Conservation (phyloP, 495 filamentous ascomycete genomes). For the Viridothelium virens region DNA sequence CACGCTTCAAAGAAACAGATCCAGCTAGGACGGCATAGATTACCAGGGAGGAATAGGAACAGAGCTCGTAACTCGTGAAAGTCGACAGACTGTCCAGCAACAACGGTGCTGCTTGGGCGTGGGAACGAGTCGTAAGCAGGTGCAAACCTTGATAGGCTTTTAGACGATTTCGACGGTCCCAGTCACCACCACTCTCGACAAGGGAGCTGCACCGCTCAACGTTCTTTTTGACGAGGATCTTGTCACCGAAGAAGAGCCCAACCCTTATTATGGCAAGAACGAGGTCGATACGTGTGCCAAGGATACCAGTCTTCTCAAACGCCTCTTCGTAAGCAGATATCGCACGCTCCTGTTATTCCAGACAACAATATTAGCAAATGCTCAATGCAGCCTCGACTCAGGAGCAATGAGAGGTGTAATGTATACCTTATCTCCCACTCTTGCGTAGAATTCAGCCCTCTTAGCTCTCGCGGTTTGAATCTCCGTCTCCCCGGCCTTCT, state of each 20-base stretch:
- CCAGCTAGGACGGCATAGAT: constrained; percentile 94
- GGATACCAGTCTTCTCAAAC: constrained; percentile 84
- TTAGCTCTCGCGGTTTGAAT: constrained; percentile 87
- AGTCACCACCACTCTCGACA: constrained; percentile 91
- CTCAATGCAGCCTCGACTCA: constrained; percentile 10
- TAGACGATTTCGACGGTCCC: constrained; percentile 93
- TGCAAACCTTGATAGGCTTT: constrained; percentile 98
- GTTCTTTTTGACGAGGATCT: constrained; percentile 81
- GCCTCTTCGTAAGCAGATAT: constrained; percentile 84
- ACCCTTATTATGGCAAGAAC: constrained; percentile 93
- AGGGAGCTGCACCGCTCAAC: constrained; percentile 83
- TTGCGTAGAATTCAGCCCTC: constrained; percentile 88
- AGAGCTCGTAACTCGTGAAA: constrained; percentile 98
- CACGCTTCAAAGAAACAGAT: constrained; percentile 85
- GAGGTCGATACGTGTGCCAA: constrained; percentile 94
- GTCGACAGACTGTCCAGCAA: constrained; percentile 94
- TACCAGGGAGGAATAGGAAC: constrained; percentile 87
- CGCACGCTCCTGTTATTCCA: constrained; percentile 67
- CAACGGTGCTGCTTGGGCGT: constrained; percentile 80
- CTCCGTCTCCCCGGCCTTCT: constrained; percentile 94
- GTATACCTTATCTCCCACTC: constrained; percentile 85
- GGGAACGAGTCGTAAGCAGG: constrained; percentile 81
- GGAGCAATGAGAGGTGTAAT: background rate
- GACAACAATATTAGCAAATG: constrained; percentile 16
- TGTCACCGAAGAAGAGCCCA: constrained; percentile 91